Base-by-base conservation (phyloP, 208 protist genomes). In the Leptomonas seymouri region DNA sequence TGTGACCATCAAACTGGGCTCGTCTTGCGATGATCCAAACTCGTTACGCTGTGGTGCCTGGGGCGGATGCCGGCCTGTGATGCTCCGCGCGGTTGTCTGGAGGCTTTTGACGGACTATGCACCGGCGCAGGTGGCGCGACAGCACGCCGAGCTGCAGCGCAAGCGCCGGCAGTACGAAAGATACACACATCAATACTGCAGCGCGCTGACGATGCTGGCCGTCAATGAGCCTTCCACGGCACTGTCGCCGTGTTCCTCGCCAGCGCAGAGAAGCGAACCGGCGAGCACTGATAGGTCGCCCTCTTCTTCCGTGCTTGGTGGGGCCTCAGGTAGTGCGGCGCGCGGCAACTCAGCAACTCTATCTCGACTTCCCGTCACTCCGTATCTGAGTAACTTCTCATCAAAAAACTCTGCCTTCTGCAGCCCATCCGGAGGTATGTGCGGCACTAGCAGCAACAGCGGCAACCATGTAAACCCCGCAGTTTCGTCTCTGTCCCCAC, bases 131-230 rank as follows among this genome's bases (percentile, higher is more conserved):
- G 50, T 81, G 28, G 6, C 60, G 20, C 84, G 78, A 14, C 89
- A 94, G 64, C 48, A 55, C 46, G 31, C 61, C n/a, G 88, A 91
- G 66, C 73, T 94, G 9, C 54, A 62, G 27, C 84, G 84, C 27
- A 91, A 92, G 67, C 86, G 91, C 5, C 69, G 70, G 18, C 76
- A 82, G 57, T 96, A 96, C 71, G 75, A 68, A 34, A 66, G 70
- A 30, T 86, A 84, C 59, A 72, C 81, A 1, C 34, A 70, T 0
- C 81, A 92, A 57, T 93, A 91, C 79, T 76, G 71, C 42, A 66
- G 63, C 21, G 71, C 63, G 42, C 57, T 76, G 48, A 65, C 55
- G 49, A 67, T 71, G 62, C 41, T 71, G 56, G 59, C 71, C 3
- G 30, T 61, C 15, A 50, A 42, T 15, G 57, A 68, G 49, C 20